Evolutionary conservation across 768 basidiomycete species (phyloP).

Genomic region (Clitopilus passeckerianus): DNA sequence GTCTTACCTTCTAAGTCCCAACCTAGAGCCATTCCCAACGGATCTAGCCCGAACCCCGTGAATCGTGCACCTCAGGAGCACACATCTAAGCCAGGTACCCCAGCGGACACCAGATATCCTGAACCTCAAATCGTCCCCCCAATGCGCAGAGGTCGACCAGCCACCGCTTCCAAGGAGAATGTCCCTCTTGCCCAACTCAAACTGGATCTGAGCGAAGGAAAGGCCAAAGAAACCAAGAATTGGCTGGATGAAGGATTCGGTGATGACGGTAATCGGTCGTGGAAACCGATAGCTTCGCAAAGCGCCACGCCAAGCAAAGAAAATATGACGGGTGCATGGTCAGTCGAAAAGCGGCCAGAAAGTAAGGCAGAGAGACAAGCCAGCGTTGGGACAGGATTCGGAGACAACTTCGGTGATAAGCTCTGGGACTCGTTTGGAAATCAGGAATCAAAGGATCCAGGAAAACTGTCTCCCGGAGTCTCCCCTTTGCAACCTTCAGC

Average conservation of each 20-base stretch:
- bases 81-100: constrained; percentile 15
- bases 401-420: constrained; percentile 60
- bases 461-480: constrained; percentile 3
- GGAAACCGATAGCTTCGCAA: constrained; percentile 34
- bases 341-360: constrained; percentile 18
- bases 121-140: constrained; percentile 14
- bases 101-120: constrained; percentile 30
- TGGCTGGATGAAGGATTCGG: constrained; percentile 32
- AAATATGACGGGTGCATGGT: constrained; percentile 35
- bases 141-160: constrained; percentile 11
- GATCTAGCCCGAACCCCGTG: not conserved
- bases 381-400: constrained; percentile 41
- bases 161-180: constrained; percentile 7
- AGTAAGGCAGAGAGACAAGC: constrained; percentile 12
- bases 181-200: not conserved
- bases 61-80: not conserved
- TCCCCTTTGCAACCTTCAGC: constrained; percentile 8
- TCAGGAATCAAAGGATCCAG: constrained; percentile 12
- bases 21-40: not conserved
- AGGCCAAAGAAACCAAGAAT: constrained; percentile 17
- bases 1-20: constrained; percentile 17
- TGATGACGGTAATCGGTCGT: constrained; percentile 40
- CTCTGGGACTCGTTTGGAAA: constrained; percentile 49
- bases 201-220: constrained; percentile 4
- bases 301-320: constrained; percentile 13